Percentiles rank a stretch among this genome's conserved stretches.
Conservation (phyloP, 306 rosid genomes). For the Inga leiocalycina region DNA sequence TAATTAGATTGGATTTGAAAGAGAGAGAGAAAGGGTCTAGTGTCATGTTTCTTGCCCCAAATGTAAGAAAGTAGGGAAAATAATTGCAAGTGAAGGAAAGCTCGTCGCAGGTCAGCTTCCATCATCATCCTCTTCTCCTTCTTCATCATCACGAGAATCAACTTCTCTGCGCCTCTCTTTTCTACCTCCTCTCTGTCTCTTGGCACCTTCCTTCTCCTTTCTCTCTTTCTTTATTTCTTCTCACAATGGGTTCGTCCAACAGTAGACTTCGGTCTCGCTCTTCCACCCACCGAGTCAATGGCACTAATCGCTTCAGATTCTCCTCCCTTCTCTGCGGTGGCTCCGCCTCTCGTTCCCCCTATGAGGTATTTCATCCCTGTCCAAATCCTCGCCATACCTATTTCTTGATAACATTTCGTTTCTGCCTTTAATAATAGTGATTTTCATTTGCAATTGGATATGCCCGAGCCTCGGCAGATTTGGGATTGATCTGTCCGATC, state of each 20-base stretch:
- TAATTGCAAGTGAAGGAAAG: slow-evolving; percentile 44
- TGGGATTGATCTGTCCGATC: slow-evolving; percentile 33
- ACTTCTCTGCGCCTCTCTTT: slow-evolving; percentile 24
- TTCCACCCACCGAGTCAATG: slow-evolving; percentile 54
- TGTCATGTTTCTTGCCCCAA: slow-evolving; percentile 26
- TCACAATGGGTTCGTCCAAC: slow-evolving; percentile 68
- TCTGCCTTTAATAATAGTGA: background rate
- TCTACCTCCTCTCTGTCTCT: slow-evolving; percentile 7
- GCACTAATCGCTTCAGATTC: slow-evolving; percentile 59
- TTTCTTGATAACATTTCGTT: slow-evolving; percentile 25
- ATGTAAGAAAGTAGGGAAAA: slow-evolving; percentile 39
- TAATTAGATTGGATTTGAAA: background rate
- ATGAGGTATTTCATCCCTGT: slow-evolving; percentile 49
- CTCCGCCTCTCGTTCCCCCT: slow-evolving; percentile 64
- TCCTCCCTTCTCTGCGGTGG: slow-evolving; percentile 79
- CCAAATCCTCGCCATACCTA: background rate
- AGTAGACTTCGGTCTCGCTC: slow-evolving; percentile 72
- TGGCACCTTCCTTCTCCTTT: background rate
- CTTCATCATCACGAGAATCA: slow-evolving; percentile 24
- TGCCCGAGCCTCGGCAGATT: slow-evolving; percentile 27
- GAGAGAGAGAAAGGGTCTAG: background rate
- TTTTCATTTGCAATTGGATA: slow-evolving; percentile 28
- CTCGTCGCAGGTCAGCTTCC: slow-evolving; percentile 52
- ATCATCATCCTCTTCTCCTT: slow-evolving; percentile 2
- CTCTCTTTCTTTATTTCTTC: background rate